A percentile compares a stretch with the other conserved stretches of the same genome.
These are phyloP conservation scores for Porphyrellus cyaneotinctus DNA, from an alignment of 768 basidiomycete species.

Conservation along the genomic window DNA sequence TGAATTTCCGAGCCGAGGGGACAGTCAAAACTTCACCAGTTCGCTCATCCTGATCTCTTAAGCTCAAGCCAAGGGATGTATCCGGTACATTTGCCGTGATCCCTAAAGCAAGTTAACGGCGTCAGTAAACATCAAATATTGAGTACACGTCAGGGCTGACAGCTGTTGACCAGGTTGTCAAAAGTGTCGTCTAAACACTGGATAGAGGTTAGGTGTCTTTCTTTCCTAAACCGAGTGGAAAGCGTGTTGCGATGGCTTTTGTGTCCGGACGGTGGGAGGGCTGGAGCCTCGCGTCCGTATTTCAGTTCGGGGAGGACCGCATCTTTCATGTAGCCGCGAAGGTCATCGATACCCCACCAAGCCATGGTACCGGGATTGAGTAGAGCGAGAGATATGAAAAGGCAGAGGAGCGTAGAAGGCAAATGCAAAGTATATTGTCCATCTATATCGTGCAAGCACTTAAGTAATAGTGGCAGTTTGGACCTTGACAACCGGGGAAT, in stretches of 20 bases:
- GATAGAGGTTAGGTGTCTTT: conserved; percentile 32
- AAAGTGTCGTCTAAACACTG: conserved; percentile 25
- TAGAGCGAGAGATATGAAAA: not conserved
- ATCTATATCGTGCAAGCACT: conserved; percentile 4
- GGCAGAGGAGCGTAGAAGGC: not conserved
- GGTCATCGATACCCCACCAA: conserved; percentile 31
- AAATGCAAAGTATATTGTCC: not conserved
- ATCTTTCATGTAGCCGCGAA: conserved; percentile 34
- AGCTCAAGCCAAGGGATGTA: conserved; percentile 21
- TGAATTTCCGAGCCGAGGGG: conserved; percentile 31
- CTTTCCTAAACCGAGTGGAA: conserved; percentile 30
- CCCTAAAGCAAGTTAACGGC: conserved; percentile 16
- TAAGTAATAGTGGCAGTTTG: conserved; percentile 5
- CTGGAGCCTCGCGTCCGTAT: conserved; percentile 18
- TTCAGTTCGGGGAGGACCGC: conserved; percentile 32
- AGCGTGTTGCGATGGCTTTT: conserved; percentile 36
- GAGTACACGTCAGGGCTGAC: conserved; percentile 14
- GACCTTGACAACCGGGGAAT: conserved; percentile 20
- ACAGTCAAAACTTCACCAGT: conserved; percentile 30
- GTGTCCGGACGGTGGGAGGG: conserved; percentile 25
- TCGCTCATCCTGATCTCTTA: conserved; percentile 24
- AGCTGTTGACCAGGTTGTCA: conserved; percentile 28
- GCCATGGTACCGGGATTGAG: conserved; percentile 14
- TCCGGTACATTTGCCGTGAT: conserved; percentile 26
- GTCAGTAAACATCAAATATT: conserved; percentile 1